Percentiles rank a stretch among this genome's conserved stretches.
These are phyloP conservation scores for Diplodia corticola DNA, from an alignment of 2,329 filamentous ascomycete species.

Conservation along the genomic window DNA sequence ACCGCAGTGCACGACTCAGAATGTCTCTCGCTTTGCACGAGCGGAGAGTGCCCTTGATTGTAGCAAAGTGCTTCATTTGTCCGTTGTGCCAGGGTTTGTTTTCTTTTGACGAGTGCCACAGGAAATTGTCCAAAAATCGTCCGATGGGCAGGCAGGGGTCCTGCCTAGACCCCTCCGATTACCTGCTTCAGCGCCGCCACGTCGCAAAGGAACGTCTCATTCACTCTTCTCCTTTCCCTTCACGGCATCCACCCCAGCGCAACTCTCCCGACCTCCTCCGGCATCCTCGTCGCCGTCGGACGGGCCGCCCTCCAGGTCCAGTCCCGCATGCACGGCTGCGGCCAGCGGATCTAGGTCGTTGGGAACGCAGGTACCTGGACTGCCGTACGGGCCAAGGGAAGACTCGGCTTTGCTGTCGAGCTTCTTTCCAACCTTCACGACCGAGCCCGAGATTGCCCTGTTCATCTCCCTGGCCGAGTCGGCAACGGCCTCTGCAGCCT, in stretches of 20 bases:
- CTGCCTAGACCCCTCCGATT: background rate
- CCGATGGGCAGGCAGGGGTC: background rate
- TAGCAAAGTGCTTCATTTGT: background rate
- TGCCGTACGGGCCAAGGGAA: constrained; percentile 35
- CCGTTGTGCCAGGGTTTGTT: background rate
- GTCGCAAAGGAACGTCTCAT: background rate
- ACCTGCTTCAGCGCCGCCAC: background rate
- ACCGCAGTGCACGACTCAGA: background rate
- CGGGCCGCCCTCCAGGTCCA: background rate
- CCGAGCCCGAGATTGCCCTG: constrained; percentile 17
- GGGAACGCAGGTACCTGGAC: constrained; percentile 34
- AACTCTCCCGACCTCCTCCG: constrained; percentile 7
- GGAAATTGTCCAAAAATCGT: background rate
- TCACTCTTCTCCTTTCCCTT: background rate
- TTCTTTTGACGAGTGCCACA: constrained; percentile 5
- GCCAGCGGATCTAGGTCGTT: constrained; percentile 39
- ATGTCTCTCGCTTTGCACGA: background rate
- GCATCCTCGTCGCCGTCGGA: background rate
- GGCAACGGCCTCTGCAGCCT: constrained; percentile 16
- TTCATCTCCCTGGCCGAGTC: constrained; percentile 14
- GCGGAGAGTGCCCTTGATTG: background rate
- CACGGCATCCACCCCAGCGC: constrained; percentile 1
- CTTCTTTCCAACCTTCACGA: constrained; percentile 21
- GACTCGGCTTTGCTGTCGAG: constrained; percentile 17
- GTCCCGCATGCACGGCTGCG: constrained; percentile 31